Conservation (phyloP, 2,329 filamentous ascomycete species). For the Fusarium luffae region DNA sequence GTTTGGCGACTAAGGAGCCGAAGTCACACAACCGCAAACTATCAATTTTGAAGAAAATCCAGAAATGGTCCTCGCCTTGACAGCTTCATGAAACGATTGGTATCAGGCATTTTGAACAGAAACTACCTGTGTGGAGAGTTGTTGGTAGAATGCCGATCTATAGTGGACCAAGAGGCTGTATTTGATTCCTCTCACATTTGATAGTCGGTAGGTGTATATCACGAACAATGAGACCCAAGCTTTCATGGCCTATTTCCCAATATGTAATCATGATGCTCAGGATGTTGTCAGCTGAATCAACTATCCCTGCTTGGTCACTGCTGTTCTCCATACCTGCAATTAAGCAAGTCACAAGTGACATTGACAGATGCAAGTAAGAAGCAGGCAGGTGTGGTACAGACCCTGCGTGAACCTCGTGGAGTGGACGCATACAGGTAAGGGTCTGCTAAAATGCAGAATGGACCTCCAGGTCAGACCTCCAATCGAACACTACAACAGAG, state of each 20-base stretch:
- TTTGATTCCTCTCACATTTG: not conserved
- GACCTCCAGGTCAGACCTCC: constrained; percentile 27
- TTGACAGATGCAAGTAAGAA: constrained; percentile 36
- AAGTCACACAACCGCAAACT: constrained; percentile 14
- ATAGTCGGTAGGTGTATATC: constrained; percentile 5
- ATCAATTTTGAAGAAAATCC: constrained; percentile 7
- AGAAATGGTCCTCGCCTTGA: constrained; percentile 6
- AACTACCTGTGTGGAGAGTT: not conserved
- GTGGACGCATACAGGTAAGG: constrained; percentile 27
- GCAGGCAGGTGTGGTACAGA: constrained; percentile 33
- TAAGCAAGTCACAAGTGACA: constrained; percentile 32
- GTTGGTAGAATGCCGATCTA: constrained; percentile 16
- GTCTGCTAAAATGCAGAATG: constrained; percentile 27
- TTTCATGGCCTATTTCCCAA: constrained; percentile 20
- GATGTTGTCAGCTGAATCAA: constrained; percentile 32
- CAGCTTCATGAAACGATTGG: constrained; percentile 19
- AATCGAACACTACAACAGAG: constrained; percentile 6
- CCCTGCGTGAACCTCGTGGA: constrained; percentile 45
- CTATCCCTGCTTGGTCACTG: constrained; percentile 32
- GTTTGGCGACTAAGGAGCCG: constrained; percentile 26
- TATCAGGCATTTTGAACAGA: constrained; percentile 22
- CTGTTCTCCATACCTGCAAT: constrained; percentile 27
- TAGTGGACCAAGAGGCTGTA: constrained; percentile 16
- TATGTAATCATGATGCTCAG: constrained; percentile 17
- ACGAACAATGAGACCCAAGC: constrained; percentile 31